Conservation (phyloP, 345 rosid species). For the Zanthoxylum bungeanum region DNA sequence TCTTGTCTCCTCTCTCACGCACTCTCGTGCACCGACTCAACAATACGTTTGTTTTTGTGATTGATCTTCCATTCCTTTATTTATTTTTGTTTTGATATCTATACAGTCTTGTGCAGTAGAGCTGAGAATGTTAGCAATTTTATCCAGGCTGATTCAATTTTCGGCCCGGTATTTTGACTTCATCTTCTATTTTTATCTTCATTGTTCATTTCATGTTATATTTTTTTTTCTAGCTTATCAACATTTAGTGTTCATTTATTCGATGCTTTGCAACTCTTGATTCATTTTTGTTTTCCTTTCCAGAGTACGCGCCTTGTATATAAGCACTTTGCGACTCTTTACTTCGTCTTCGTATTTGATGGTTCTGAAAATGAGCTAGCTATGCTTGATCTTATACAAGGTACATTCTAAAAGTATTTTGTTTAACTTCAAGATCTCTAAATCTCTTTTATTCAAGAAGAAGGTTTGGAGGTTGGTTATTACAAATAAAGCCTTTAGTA, state of each 20-base stretch:
- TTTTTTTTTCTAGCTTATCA: too few species aligned
- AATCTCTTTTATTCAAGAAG: neutral
- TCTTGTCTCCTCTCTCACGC: constrained; percentile 1
- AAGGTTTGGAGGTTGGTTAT: neutral
- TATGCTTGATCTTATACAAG: constrained; percentile 94
- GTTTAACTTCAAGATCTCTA: neutral
- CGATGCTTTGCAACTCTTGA: neutral
- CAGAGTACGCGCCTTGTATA: constrained; percentile 84
- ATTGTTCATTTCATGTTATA: neutral
- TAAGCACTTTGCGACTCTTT: constrained; percentile 89
- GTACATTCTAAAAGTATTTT: constrained; percentile 26
- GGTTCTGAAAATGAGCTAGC: constrained; percentile 93
- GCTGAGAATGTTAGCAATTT: constrained; percentile 89
- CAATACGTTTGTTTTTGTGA: neutral
- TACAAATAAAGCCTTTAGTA: neutral
- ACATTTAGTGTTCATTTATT: neutral
- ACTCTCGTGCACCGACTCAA: neutral
- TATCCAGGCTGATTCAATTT: constrained; percentile 69
- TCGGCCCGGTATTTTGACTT: constrained; percentile 62
- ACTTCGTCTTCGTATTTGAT: constrained; percentile 82
- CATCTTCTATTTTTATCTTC: neutral
- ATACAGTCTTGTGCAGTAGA: constrained; percentile 73
- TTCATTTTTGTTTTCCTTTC: neutral
- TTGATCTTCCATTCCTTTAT: neutral
- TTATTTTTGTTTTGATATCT: constrained; percentile 14